A percentile compares a stretch with the other conserved stretches of the same genome.
Conservation (phyloP, 768 basidiomycete genomes). For the Antrodiella citrinella region DNA sequence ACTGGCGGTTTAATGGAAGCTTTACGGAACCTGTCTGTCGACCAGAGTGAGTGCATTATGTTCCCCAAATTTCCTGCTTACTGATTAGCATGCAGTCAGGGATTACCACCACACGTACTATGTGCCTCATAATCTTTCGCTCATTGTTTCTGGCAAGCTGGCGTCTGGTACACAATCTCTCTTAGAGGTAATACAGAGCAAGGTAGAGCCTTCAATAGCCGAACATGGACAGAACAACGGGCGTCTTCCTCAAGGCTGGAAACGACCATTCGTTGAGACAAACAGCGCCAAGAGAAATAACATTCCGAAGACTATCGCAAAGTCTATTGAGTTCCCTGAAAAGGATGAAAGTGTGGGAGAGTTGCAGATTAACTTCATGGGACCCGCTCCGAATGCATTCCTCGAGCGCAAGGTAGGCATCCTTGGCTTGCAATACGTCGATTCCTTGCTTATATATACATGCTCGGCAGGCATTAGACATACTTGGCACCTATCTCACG, state of each 20-base stretch:
- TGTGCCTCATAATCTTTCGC: constrained; percentile 86
- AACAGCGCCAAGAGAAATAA: constrained; percentile 53
- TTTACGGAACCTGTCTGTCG: constrained; percentile 72
- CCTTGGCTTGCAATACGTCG: constrained; percentile 1
- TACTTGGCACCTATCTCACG: constrained; percentile 83
- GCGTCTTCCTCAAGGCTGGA: constrained; percentile 73
- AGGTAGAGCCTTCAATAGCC: constrained; percentile 78
- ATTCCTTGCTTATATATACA: not conserved
- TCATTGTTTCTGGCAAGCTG: constrained; percentile 85
- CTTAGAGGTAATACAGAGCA: constrained; percentile 69
- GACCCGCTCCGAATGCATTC: constrained; percentile 65
- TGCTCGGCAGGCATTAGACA: constrained; percentile 71
- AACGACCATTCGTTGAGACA: constrained; percentile 90
- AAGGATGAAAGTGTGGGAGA: constrained; percentile 94
- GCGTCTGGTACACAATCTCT: constrained; percentile 68
- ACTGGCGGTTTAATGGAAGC: constrained; percentile 95
- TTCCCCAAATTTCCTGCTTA: constrained; percentile 2
- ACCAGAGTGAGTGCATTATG: constrained; percentile 59
- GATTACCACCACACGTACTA: constrained; percentile 86
- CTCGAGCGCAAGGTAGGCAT: constrained; percentile 57
- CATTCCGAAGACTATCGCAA: constrained; percentile 44
- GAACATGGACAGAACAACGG: constrained; percentile 68
- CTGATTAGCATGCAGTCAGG: constrained; percentile 49
- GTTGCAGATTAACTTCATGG: constrained; percentile 66
- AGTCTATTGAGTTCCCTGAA: constrained; percentile 89